These are phyloP conservation scores for Lathyrus oleraceus DNA, from an alignment of 306 rosid genomes.

Conservation along the genomic window DNA sequence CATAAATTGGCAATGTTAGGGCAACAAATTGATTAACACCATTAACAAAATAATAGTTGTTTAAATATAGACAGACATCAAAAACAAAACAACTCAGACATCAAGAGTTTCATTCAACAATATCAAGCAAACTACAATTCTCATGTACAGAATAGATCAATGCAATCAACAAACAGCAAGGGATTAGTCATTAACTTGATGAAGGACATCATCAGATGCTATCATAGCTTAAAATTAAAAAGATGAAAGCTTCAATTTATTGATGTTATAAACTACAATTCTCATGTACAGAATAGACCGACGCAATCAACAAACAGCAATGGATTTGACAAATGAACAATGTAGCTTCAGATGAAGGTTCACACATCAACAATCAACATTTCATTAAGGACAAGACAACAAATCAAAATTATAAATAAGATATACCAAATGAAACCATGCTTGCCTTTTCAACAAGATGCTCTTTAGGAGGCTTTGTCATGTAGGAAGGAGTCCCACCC, in stretches of 20 bases:
- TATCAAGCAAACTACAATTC: slow-evolving; percentile 7
- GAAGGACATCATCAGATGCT: neutral
- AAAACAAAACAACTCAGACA: neutral
- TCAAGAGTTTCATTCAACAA: neutral
- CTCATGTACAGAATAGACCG: too few relatives aligned
- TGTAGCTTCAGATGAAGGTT: slow-evolving; percentile 8
- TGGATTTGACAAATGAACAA: neutral
- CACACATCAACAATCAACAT: slow-evolving; percentile 25
- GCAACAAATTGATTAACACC: slow-evolving; percentile 13
- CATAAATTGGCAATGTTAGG: slow-evolving; percentile 32
- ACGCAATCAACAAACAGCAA: too few relatives aligned
- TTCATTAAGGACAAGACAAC: slow-evolving; percentile 3
- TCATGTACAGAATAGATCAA: slow-evolving; percentile 3
- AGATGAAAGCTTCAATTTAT: slow-evolving; percentile 6
- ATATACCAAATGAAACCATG: slow-evolving; percentile 1
- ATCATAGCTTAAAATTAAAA: neutral
- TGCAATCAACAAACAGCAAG: neutral
- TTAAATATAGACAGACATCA: neutral
- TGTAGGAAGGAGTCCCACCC: slow-evolving; percentile 49
- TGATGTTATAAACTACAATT: neutral
- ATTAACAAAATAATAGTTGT: slow-evolving; percentile 5
- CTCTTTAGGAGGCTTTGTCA: slow-evolving; percentile 72
- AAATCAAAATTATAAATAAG: neutral
- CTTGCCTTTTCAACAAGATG: slow-evolving; percentile 71
- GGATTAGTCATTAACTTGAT: neutral